Conservation (phyloP, 352 stramenopile genomes). For the Pythium chondricola region DNA sequence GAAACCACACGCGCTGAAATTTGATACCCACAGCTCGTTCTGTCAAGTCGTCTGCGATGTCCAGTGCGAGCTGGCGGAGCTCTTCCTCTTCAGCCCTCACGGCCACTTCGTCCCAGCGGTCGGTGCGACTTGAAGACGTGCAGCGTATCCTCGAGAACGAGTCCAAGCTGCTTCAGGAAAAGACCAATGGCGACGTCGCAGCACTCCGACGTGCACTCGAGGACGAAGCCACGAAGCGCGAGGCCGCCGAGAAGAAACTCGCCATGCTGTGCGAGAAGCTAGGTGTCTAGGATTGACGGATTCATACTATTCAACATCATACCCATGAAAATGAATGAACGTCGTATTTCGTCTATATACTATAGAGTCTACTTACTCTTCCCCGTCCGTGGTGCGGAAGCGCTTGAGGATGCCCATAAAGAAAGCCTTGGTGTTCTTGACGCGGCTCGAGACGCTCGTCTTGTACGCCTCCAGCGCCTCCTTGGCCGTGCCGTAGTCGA, state of each 20-base stretch:
- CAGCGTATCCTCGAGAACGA: slow-evolving; percentile 34
- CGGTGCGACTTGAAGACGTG: slow-evolving; percentile 27
- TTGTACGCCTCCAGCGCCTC: slow-evolving; percentile 77
- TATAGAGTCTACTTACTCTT: slow-evolving; percentile 48
- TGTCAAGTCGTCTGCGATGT: slow-evolving; percentile 4
- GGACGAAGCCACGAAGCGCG: slow-evolving; percentile 29
- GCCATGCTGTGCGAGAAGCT: slow-evolving; percentile 41
- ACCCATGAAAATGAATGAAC: not conserved
- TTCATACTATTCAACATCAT: slow-evolving; percentile 2
- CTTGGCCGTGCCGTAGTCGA: slow-evolving; percentile 87
- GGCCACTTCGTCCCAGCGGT: slow-evolving; percentile 8
- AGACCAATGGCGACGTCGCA: slow-evolving; percentile 23
- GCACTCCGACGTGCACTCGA: slow-evolving; percentile 21
- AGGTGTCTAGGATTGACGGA: slow-evolving; percentile 19
- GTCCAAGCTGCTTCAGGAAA: slow-evolving; percentile 23
- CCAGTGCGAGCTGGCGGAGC: slow-evolving; percentile 4
- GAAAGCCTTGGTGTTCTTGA: slow-evolving; percentile 83
- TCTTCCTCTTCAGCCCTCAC: slow-evolving; percentile 18
- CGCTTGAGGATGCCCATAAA: slow-evolving; percentile 89
- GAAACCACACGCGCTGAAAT: too few species aligned
- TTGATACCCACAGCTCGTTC: slow-evolving; percentile 6
- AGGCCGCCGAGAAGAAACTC: slow-evolving; percentile 34
- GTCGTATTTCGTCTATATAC: too few species aligned
- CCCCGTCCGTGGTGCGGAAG: slow-evolving; percentile 73
- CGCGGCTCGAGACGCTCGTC: slow-evolving; percentile 55